A percentile compares a stretch with the other conserved stretches of the same genome.
These are phyloP conservation scores for Phaffia rhodozyma DNA, from an alignment of 1,284 basidiomycete genomes.

Conservation along the genomic window DNA sequence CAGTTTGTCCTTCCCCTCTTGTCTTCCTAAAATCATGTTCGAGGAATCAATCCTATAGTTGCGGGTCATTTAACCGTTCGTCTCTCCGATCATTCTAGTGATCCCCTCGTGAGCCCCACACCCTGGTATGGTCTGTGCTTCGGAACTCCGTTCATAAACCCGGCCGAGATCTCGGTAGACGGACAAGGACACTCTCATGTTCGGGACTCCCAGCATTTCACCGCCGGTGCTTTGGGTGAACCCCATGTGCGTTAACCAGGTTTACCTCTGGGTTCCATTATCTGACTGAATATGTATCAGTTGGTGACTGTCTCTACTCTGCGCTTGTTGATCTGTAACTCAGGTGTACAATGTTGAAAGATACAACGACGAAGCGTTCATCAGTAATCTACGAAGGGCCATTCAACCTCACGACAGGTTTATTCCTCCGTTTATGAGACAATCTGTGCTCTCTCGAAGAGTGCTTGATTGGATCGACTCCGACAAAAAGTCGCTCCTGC, in stretches of 20 bases:
- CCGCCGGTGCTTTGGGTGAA: not conserved
- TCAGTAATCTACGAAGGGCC: not conserved
- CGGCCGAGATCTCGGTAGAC: not conserved
- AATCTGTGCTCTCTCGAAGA: too few species aligned
- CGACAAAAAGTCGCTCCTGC: too few species aligned
- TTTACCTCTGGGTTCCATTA: too few species aligned
- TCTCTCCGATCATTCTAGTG: not conserved
- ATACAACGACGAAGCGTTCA: not conserved
- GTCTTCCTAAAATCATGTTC: too few species aligned
- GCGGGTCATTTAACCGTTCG: too few species aligned
- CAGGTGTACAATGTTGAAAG: constrained; percentile 1
- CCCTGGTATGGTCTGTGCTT: not conserved
- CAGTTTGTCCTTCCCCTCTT: too few species aligned
- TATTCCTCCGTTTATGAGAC: too few species aligned
- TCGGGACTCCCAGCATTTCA: not conserved
- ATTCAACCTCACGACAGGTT: too few species aligned
- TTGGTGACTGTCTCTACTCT: too few species aligned
- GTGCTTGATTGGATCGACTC: too few species aligned
- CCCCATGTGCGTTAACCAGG: not conserved
- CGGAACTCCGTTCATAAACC: not conserved
- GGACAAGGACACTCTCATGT: not conserved
- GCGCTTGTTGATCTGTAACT: not conserved
- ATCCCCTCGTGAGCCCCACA: not conserved
- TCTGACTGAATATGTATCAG: too few species aligned
- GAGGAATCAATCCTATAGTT: too few species aligned